These are phyloP conservation scores for Penicillium verrucosum DNA, from an alignment of 2,329 filamentous ascomycete species.

Conservation along the genomic window DNA sequence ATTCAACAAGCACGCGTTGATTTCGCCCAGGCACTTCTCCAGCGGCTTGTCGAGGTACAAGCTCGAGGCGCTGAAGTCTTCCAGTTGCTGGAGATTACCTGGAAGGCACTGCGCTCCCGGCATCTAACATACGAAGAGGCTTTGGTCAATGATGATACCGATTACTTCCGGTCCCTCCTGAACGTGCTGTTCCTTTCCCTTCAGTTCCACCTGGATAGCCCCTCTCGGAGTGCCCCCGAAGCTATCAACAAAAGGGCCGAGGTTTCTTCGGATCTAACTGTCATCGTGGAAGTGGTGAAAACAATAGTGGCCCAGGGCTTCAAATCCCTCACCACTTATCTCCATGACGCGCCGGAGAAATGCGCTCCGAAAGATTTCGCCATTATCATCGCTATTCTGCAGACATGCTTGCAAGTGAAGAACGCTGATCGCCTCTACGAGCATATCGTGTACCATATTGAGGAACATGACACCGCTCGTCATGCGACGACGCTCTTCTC, in stretches of 20 bases:
- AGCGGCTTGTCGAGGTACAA: slow-evolving; percentile 65
- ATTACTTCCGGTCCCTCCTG: slow-evolving; percentile 79
- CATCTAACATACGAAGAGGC: slow-evolving; percentile 59
- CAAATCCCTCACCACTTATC: slow-evolving; percentile 71
- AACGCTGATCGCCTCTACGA: slow-evolving; percentile 68
- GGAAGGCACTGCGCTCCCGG: slow-evolving; percentile 57
- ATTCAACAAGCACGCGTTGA: slow-evolving; percentile 74
- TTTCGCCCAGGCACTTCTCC: slow-evolving; percentile 76
- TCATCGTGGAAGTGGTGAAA: slow-evolving; percentile 75
- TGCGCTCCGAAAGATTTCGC: slow-evolving; percentile 76
- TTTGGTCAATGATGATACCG: slow-evolving; percentile 54
- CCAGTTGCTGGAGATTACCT: slow-evolving; percentile 55
- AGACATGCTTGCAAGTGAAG: slow-evolving; percentile 76
- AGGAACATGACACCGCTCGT: slow-evolving; percentile 67
- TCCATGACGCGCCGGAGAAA: slow-evolving; percentile 69
- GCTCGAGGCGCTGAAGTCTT: slow-evolving; percentile 52
- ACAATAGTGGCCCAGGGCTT: slow-evolving; percentile 78
- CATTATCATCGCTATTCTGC: slow-evolving; percentile 81
- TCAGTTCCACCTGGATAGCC: slow-evolving; percentile 47
- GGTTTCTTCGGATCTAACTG: slow-evolving; percentile 48
- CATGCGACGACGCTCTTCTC: slow-evolving; percentile 85
- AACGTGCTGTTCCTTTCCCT: slow-evolving; percentile 82
- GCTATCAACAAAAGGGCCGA: slow-evolving; percentile 37
- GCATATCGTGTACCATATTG: slow-evolving; percentile 67
- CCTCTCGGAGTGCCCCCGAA: slow-evolving; percentile 35